These are phyloP conservation scores for Chaetomiaceae sp. DNA, from an alignment of 2,329 filamentous ascomycete species.

Conservation along the genomic window DNA sequence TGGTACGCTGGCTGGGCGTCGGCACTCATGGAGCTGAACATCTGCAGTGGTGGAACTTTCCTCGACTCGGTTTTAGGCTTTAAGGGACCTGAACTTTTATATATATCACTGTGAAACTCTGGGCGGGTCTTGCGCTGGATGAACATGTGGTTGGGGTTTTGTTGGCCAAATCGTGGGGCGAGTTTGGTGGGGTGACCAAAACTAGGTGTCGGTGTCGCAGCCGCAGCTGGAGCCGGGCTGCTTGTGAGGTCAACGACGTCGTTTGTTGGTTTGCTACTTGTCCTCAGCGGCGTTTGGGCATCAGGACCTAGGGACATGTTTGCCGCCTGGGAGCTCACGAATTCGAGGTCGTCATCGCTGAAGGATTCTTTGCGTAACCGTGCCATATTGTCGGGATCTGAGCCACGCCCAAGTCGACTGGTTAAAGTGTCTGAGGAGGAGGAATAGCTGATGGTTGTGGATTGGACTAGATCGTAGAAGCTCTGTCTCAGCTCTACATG, in stretches of 20 bases:
- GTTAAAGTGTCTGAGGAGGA: not conserved
- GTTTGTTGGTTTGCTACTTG: conserved; percentile 31
- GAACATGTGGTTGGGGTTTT: conserved; percentile 44
- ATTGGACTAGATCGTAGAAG: conserved; percentile 26
- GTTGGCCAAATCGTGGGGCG: conserved; percentile 40
- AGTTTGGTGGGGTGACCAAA: conserved; percentile 37
- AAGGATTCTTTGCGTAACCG: conserved; percentile 30
- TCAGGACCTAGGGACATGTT: conserved; percentile 26
- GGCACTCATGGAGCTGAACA: conserved; percentile 45
- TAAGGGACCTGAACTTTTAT: conserved; percentile 44
- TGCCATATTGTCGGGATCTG: conserved; percentile 17
- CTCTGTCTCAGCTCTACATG: conserved; percentile 22
- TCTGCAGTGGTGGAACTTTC: conserved; percentile 42
- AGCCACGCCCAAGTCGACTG: not conserved
- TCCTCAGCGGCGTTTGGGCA: conserved; percentile 41
- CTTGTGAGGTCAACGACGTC: conserved; percentile 31
- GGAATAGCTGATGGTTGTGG: conserved; percentile 24
- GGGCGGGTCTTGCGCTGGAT: conserved; percentile 50
- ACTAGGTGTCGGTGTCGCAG: conserved; percentile 27
- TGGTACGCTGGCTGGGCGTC: conserved; percentile 27
- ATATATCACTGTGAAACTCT: conserved; percentile 52
- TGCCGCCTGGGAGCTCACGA: conserved; percentile 34
- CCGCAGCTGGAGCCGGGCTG: conserved; percentile 27
- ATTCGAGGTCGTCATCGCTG: conserved; percentile 35
- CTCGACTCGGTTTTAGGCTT: conserved; percentile 45